phyloP scores from a whole-genome alignment of 441 rosid genomes.

The Populus hybrid region DNA sequence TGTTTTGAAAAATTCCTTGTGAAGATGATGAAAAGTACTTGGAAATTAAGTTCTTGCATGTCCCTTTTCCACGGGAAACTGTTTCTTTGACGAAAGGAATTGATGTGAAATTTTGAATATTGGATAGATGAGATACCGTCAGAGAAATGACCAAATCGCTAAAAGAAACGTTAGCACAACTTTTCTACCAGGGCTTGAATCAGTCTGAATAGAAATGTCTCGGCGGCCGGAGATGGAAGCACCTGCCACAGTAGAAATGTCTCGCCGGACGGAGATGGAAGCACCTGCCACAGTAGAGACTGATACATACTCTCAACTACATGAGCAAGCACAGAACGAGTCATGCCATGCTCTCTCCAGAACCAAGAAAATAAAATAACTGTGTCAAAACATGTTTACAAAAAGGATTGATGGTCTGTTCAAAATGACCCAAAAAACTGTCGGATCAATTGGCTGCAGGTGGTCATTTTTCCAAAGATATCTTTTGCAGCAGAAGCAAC shows the following conservation, averaged over 20 bases:
- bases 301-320: no score
- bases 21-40: no score
- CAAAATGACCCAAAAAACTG: not conserved
- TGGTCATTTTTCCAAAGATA: not conserved
- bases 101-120: not conserved
- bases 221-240: no score
- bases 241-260: no score
- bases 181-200: not conserved
- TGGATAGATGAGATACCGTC: not conserved
- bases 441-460: not conserved
- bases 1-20: no score
- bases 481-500: not conserved
- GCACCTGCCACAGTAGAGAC: no score
- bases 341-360: no score
- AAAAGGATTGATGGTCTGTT: not conserved
- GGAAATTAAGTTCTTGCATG: not conserved
- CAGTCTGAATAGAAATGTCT: not conserved
- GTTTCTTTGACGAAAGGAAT: not conserved
- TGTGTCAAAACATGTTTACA: no score
- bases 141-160: not conserved
- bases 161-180: not conserved
- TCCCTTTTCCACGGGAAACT: not conserved
- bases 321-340: no score
- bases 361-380: no score
- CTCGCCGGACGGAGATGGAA: no score